Percentiles rank a stretch among this genome's conserved stretches.
These are phyloP conservation scores for Yamadazyma triangularis DNA, from an alignment of 1,139 yeast species.

Conservation along the genomic window DNA sequence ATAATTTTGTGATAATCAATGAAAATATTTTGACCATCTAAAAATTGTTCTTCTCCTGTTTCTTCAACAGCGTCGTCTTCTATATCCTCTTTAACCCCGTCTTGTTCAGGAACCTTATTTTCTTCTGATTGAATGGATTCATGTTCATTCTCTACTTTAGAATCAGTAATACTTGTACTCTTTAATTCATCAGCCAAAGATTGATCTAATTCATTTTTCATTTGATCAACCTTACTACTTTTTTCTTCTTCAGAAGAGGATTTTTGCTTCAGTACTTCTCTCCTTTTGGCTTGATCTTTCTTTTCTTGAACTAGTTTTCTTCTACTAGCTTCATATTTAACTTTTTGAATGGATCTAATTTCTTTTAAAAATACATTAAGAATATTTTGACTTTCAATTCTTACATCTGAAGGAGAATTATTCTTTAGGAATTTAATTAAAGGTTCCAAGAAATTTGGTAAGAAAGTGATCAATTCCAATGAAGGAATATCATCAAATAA, in stretches of 20 bases:
- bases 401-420: slow-evolving; percentile 82
- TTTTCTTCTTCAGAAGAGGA: slow-evolving; percentile 2
- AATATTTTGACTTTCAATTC: slow-evolving; percentile 78
- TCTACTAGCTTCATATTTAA: slow-evolving; percentile 49
- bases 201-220: background rate
- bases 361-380: slow-evolving; percentile 76
- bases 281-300: background rate
- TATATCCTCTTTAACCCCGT: slow-evolving; percentile 1
- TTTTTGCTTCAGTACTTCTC: slow-evolving; percentile 2
- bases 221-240: slow-evolving; percentile 1
- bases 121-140: slow-evolving; percentile 1
- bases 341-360: slow-evolving; percentile 66
- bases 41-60: slow-evolving; percentile 36
- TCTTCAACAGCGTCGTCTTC: slow-evolving; percentile 10
- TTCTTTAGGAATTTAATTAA: slow-evolving; percentile 69
- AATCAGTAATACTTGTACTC: slow-evolving; percentile 21
- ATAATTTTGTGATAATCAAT: slow-evolving; percentile 79
- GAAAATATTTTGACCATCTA: slow-evolving; percentile 83
- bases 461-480: slow-evolving; percentile 75
- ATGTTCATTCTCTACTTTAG: slow-evolving; percentile 3
- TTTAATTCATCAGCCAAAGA: slow-evolving; percentile 12
- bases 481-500: slow-evolving; percentile 91
- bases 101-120: background rate
- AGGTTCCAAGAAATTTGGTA: slow-evolving; percentile 89
- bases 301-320: slow-evolving; percentile 20